Conservation (phyloP, 1,284 basidiomycete genomes). For the Puccinia hordei region DNA sequence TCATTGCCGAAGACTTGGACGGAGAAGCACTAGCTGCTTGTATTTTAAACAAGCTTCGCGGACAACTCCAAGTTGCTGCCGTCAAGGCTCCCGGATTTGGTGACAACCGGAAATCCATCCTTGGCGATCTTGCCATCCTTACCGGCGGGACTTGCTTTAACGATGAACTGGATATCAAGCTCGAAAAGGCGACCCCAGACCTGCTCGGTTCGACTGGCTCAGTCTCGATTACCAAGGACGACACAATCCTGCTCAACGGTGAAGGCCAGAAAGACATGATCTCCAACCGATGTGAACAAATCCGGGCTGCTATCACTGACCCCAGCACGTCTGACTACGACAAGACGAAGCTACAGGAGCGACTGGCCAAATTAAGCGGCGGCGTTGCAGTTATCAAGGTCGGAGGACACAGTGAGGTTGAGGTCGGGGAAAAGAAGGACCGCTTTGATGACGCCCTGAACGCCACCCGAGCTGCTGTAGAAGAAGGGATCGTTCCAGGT, state of each 20-base stretch:
- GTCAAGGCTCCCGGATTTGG: constrained; percentile 98
- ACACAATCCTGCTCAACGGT: constrained; percentile 94
- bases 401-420: constrained; percentile 88
- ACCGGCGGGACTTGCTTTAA: constrained; percentile 97
- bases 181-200: constrained; percentile 85
- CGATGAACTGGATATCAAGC: constrained; percentile 96
- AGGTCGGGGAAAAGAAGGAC: constrained; percentile 99
- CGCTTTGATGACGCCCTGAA: constrained; percentile 96
- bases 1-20: constrained; percentile 96
- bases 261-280: constrained; percentile 83
- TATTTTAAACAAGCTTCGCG: constrained; percentile 97
- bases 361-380: constrained; percentile 90
- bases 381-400: constrained; percentile 99
- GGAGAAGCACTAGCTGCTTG: constrained; percentile 96
- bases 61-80: constrained; percentile 87
- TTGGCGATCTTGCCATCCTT: constrained; percentile 93
- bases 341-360: constrained; percentile 92
- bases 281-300: constrained; percentile 88
- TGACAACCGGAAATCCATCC: constrained; percentile 97
- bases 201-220: constrained; percentile 88
- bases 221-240: constrained; percentile 96
- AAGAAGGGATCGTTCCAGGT: constrained; percentile 95
- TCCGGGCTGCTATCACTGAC: constrained; percentile 81
- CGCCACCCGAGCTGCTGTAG: constrained; percentile 94
- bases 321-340: constrained; percentile 87